Base-by-base conservation (phyloP, 805 yeast species). In the Pachysolen tannophilus region DNA sequence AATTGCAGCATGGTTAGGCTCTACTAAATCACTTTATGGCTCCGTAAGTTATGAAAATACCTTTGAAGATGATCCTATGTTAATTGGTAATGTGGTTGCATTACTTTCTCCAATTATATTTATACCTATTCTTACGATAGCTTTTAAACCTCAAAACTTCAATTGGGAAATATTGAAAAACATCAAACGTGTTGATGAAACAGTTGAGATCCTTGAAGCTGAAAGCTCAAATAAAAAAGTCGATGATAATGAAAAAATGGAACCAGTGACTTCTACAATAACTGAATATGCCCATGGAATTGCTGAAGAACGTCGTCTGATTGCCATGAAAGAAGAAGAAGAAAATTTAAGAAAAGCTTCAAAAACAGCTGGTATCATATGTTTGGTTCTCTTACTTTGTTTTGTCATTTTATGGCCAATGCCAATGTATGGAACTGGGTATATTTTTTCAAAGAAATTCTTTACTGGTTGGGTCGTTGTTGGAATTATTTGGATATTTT, bases 381-480 rank as follows among this genome's bases (percentile, higher is more conserved):
- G 88, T 52, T 55, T 72, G 3, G 59, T 70, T 28, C 65, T 84
- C 45, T 75, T 85, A 5, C 45, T 84, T 7, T 65, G 79, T 31
- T 60, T 86, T 33, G 59, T 86, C 21, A 69, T 87, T 18, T 50
- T 86, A 20, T 85, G 94, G 92, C 96, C 96, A 49, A 82, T 86
- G 86, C 95, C 96, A 44, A 80, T 87, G 92, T 86, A 80, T 55
- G 96, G 95, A 21, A 52, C 80, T 4, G 68, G 72, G 3, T 86
- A 86, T 51, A 65, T 86, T 27, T 87, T 86, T 58, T 74, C 84
- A 35, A 78, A 73, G 55, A 58, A 55, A 38, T 84, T 84, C 60
- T 87, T 86, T 58, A 82, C 92, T 6, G 95, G 95, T 30, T 87
- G 95, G 95, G 72, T 87, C 32, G 75, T 69, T 25, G 94, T 86